Base-by-base conservation (phyloP, 2,329 filamentous ascomycete species). In the Atkinsonella hypoxylon region DNA sequence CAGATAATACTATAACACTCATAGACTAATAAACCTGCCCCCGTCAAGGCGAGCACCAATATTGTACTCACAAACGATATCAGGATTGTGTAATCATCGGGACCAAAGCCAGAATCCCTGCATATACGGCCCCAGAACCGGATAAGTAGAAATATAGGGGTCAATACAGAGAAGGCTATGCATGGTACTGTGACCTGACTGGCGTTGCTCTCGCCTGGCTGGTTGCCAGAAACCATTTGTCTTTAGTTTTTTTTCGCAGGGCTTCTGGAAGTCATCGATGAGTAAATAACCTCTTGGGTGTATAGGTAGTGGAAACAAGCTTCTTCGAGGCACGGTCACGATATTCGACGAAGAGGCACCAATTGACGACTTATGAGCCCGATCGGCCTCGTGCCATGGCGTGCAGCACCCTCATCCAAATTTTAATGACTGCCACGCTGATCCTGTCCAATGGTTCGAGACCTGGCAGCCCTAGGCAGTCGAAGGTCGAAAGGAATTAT, bases 31-130 rank as follows among this genome's bases (percentile, higher is more conserved):
- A 26, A 8, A 26, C 1, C 26, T 26, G 26, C 26, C 26, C 26
- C 13, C 15, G 34, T 10, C 10, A 15, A 9, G 10, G 11, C 34
- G 34, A 9, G 4, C 4, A 15, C 34, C 15, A 36, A 36, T 12
- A 15, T 9, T 36, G 34, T 15, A 55, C 62, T 55, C 54, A 73
- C 70, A 56, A 68, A 71, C 11, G 70, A 70, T 32, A 67, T 42
- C 3, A 71, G 52, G 32, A 73, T 70, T 0, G 66, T 70, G 56
- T 61, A 68, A 55, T 74, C 71, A 58, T 74, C 72, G 64, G 56
- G 59, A 18, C 70, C 65, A 38, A 72, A 34, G 2, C 65, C 64
- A 4, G 63, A 64, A 15, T 62, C 61, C 34, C 61, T 61, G 51
- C 64, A 64, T 26, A 70, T 52, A 15, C 70, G 64, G 47, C 67